Percentiles rank a stretch among this genome's conserved stretches.
These are phyloP conservation scores for Fusarium sublunatum DNA, from an alignment of 2,329 filamentous ascomycete species.

Conservation along the genomic window DNA sequence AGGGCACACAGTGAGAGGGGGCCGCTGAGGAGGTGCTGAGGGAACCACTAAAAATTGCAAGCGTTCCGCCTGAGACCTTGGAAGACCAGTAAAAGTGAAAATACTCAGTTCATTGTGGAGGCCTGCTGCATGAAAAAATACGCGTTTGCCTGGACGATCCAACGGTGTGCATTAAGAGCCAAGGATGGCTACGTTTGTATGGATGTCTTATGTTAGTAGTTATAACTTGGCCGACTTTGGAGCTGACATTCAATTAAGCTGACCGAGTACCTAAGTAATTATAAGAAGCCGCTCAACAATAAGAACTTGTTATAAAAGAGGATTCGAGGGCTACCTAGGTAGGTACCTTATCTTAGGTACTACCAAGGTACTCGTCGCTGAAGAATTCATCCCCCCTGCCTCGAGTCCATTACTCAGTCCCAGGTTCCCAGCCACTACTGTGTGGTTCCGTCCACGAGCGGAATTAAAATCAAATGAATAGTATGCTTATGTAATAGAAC, in stretches of 20 bases:
- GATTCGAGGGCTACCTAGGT: no score
- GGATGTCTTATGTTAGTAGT: background rate
- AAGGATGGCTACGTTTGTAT: background rate
- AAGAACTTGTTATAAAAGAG: no score
- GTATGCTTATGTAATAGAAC: background rate
- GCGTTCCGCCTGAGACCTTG: conserved; percentile 2
- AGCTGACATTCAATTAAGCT: no score
- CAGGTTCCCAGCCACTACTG: background rate
- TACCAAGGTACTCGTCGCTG: no score
- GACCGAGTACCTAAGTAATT: no score
- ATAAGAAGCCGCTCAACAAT: no score
- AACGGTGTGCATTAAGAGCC: background rate
- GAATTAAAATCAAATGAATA: conserved; percentile 5
- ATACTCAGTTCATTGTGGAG: conserved; percentile 10
- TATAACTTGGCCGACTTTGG: background rate
- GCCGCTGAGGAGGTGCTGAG: conserved; percentile 11
- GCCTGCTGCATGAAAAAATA: conserved; percentile 11
- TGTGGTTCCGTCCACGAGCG: background rate
- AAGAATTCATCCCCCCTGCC: no score
- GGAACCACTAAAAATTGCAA: conserved; percentile 28
- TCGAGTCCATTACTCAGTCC: no score
- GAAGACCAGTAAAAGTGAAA: conserved; percentile 26
- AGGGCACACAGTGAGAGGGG: conserved; percentile 32
- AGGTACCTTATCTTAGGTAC: no score
- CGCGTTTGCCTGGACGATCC: background rate